Evolutionary conservation across 2,329 filamentous ascomycete species (phyloP).

Genomic region (Biscogniauxia sp.): DNA sequence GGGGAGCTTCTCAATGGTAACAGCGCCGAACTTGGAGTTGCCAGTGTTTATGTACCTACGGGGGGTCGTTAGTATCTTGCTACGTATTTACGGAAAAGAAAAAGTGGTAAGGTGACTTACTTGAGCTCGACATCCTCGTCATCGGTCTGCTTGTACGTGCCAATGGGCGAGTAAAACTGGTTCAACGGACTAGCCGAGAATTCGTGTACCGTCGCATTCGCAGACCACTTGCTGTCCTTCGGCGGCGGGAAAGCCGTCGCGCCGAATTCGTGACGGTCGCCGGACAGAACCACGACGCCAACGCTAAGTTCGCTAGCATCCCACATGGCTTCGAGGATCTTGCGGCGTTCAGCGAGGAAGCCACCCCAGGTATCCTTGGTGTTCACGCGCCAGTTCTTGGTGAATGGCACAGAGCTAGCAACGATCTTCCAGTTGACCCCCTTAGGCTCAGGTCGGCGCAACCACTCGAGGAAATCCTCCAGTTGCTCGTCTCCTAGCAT

Average conservation of each 20-base stretch:
- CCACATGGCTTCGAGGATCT: constrained; percentile 90
- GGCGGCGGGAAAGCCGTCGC: constrained; percentile 76
- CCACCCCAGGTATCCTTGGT: constrained; percentile 91
- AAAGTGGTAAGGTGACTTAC: constrained; percentile 47
- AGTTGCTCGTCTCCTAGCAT: constrained; percentile 85
- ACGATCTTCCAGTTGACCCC: constrained; percentile 94
- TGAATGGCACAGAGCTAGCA: constrained; percentile 88
- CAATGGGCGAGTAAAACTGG: constrained; percentile 88
- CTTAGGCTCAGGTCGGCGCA: constrained; percentile 67
- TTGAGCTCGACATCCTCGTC: constrained; percentile 80
- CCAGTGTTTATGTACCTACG: constrained; percentile 74
- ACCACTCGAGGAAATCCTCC: constrained; percentile 73
- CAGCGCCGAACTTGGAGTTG: constrained; percentile 82
- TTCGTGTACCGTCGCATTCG: constrained; percentile 72
- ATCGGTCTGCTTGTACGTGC: constrained; percentile 80
- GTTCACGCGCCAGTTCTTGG: constrained; percentile 94
- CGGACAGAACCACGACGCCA: constrained; percentile 80
- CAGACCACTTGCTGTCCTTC: constrained; percentile 58
- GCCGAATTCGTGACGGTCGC: constrained; percentile 95
- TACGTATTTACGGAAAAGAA: background rate
- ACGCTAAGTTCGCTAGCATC: constrained; percentile 71
- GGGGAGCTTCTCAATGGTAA: constrained; percentile 71
- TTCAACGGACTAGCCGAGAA: constrained; percentile 89
- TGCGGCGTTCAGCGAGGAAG: constrained; percentile 75
- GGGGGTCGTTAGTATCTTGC: background rate